A percentile compares a stretch with the other conserved stretches of the same genome.
Evolutionary conservation across 2,329 filamentous ascomycete species (phyloP).

Genomic region (Aspergillus sp.): DNA sequence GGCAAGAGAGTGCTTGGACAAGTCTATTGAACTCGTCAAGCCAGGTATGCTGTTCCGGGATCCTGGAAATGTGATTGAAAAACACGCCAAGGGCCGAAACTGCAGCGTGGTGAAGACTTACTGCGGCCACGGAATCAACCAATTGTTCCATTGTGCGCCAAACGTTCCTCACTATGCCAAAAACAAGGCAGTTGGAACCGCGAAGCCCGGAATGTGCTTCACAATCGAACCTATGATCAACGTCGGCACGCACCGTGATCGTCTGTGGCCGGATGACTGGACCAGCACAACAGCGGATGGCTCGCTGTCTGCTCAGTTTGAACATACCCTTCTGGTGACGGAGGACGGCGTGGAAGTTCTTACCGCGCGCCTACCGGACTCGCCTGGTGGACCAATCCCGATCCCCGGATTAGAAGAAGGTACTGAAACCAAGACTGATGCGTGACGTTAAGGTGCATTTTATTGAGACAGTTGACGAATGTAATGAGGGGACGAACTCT

Average conservation of each 20-base stretch:
- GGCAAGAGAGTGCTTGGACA: constrained; percentile 83
- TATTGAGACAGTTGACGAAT: constrained; percentile 8
- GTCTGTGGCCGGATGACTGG: constrained; percentile 99
- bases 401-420: constrained; percentile 47
- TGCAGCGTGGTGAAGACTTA: constrained; percentile 95
- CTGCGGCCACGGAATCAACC: constrained; percentile 93
- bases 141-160: constrained; percentile 87
- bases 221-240: constrained; percentile 99
- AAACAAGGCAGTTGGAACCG: constrained; percentile 94
- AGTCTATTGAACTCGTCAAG: constrained; percentile 88
- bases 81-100: constrained; percentile 78
- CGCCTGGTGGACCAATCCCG: constrained; percentile 70
- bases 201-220: constrained; percentile 96
- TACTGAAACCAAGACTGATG: constrained; percentile 23
- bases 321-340: constrained; percentile 81
- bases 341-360: constrained; percentile 79
- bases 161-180: constrained; percentile 97
- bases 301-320: constrained; percentile 89
- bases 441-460: constrained; percentile 11
- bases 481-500: constrained; percentile 10
- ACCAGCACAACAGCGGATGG: constrained; percentile 92
- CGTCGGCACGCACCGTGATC: constrained; percentile 83
- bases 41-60: constrained; percentile 90
- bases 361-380: constrained; percentile 70
- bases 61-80: constrained; percentile 92